phyloP scores from a whole-genome alignment of 2,329 filamentous ascomycete species.

The Colletotrichum brevisporum region DNA sequence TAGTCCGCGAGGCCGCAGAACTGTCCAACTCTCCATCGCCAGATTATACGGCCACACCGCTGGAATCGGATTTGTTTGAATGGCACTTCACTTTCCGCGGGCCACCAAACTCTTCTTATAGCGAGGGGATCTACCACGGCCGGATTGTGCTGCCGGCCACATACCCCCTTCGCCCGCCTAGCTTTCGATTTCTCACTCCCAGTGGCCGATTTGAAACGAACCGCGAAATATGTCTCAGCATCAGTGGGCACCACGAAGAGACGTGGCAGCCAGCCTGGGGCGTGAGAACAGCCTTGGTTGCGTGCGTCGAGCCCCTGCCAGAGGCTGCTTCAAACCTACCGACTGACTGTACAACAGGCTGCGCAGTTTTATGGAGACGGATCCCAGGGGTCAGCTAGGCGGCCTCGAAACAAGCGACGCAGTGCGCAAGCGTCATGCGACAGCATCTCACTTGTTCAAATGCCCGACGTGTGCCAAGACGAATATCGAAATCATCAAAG shows the following conservation, averaged over 20 bases:
- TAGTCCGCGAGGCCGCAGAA: slow-evolving; percentile 92
- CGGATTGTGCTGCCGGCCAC: slow-evolving; percentile 91
- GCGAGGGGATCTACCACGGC: slow-evolving; percentile 90
- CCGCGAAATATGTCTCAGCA: slow-evolving; percentile 95
- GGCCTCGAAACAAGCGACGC: slow-evolving; percentile 83
- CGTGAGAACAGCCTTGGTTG: slow-evolving; percentile 86
- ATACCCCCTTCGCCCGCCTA: slow-evolving; percentile 92
- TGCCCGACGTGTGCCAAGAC: slow-evolving; percentile 79
- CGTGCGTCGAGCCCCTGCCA: slow-evolving; percentile 51
- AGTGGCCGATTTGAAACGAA: slow-evolving; percentile 96
- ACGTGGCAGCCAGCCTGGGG: slow-evolving; percentile 99
- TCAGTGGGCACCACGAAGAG: slow-evolving; percentile 96
- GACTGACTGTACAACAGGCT: slow-evolving; percentile 59
- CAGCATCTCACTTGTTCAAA: slow-evolving; percentile 73
- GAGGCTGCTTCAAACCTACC: not conserved
- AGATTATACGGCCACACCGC: slow-evolving; percentile 87
- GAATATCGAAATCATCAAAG: slow-evolving; percentile 81
- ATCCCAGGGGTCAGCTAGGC: slow-evolving; percentile 88
- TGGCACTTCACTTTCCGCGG: slow-evolving; percentile 99
- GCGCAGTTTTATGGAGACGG: slow-evolving; percentile 93
- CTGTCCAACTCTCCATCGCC: slow-evolving; percentile 83
- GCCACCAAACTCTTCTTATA: slow-evolving; percentile 85
- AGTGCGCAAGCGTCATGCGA: slow-evolving; percentile 78
- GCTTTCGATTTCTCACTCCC: slow-evolving; percentile 95
- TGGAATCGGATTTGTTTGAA: slow-evolving; percentile 93